Base-by-base conservation (phyloP, 495 filamentous ascomycete genomes). In the Aspergillus nidulans region DNA sequence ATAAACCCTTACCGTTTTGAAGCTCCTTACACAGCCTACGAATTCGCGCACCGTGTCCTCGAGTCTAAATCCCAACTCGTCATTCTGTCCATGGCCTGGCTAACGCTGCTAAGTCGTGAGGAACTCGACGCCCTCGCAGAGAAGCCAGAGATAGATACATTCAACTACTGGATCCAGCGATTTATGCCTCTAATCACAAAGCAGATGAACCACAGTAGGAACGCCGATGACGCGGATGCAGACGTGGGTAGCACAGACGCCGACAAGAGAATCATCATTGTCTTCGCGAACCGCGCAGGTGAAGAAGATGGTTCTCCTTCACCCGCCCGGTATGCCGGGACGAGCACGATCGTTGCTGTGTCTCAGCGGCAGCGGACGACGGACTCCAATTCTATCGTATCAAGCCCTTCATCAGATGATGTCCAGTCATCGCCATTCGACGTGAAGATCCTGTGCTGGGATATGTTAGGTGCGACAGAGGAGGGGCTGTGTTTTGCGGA, bases 81-180 rank as follows among this genome's bases (percentile, higher is more conserved):
- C 16, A 80, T 96, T 49, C 54, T 97, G 20, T 83, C 83, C 15
- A 96, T 96, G 89, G 91, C 94, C 0, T 98, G 92, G 92, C 72
- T 92, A 36, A 89, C 87, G 4, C 63, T 71, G 7, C 57, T 77
- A 23, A 55, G 49, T 63, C 83, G 67, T 45, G 80, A 70, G 38
- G 78, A 68, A 38, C 65, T 77, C n/a, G 69, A 41, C 72, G 68
- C 61, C 57, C 69, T 69, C 55, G 66, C 71, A 68, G 74, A 52
- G 1, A 76, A 85, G 56, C 88, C 91, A 8, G 91, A 96, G 56
- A 69, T 88, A 64, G 83, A 89, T 49, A 95, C 90, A 0, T 77
- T 96, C 52, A 81, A 82, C 20, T 98, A 96, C 70, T 98, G 94
- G 94, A 71, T 95, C n/a, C 83, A 85, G 58, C 77, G 92, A 40